Conservation (phyloP, 2,329 filamentous ascomycete species). For the Xylariaceae sp. region DNA sequence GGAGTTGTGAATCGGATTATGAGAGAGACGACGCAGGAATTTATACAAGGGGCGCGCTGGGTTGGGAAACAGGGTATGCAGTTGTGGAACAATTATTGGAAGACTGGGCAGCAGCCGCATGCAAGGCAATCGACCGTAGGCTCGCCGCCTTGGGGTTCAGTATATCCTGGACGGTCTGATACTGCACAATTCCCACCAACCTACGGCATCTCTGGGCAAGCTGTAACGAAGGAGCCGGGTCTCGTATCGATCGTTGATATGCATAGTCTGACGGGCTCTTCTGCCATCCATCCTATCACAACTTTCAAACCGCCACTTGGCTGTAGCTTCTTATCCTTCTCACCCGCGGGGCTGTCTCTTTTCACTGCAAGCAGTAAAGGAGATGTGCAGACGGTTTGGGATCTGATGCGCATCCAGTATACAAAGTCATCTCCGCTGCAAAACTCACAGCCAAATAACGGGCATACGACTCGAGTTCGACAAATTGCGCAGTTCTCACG, state of each 20-base stretch:
- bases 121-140: constrained; percentile 52
- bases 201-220: constrained; percentile 67
- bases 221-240: constrained; percentile 69
- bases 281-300: constrained; percentile 66
- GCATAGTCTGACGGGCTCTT: constrained; percentile 61
- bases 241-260: constrained; percentile 79
- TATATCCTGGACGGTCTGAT: constrained; percentile 55
- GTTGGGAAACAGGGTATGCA: constrained; percentile 78
- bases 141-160: constrained; percentile 56
- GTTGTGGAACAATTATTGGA: constrained; percentile 84
- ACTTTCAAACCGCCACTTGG: constrained; percentile 76
- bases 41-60: constrained; percentile 77
- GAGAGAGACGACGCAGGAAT: constrained; percentile 78
- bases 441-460: constrained; percentile 54
- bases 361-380: constrained; percentile 84
- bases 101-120: constrained; percentile 55
- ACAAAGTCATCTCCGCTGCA: constrained; percentile 68
- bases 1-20: constrained; percentile 78
- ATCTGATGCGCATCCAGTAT: constrained; percentile 71
- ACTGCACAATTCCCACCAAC: constrained; percentile 74
- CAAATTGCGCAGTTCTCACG: constrained; percentile 89
- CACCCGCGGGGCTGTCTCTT: constrained; percentile 74
- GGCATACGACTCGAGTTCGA: constrained; percentile 68
- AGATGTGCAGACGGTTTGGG: constrained; percentile 85
- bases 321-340: constrained; percentile 82